These are phyloP conservation scores for Skeletonema menzelii DNA, from an alignment of 108 stramenopile genomes.

Conservation along the genomic window DNA sequence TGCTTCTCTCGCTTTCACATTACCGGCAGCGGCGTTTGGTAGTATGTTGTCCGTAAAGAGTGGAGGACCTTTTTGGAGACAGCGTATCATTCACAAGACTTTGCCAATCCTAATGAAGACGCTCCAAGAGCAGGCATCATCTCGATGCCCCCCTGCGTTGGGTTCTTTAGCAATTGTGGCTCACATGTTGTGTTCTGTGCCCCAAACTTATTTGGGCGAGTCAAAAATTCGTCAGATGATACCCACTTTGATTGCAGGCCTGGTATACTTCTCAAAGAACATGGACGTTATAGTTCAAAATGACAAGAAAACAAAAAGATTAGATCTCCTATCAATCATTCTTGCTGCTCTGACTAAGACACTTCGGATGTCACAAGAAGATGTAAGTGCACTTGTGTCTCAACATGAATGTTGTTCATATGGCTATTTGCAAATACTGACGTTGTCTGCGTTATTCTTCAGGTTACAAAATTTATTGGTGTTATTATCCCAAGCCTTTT, in stretches of 20 bases:
- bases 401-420: background rate
- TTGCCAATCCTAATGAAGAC: slow-evolving; percentile 35
- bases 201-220: slow-evolving; percentile 29
- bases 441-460: background rate
- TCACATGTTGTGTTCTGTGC: slow-evolving; percentile 34
- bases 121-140: slow-evolving; percentile 37
- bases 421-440: background rate
- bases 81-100: slow-evolving; percentile 43
- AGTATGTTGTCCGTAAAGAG: slow-evolving; percentile 45
- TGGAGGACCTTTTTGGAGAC: slow-evolving; percentile 56
- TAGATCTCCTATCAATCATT: slow-evolving; percentile 16
- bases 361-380: slow-evolving; percentile 24
- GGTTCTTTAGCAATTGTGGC: slow-evolving; percentile 32
- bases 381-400: slow-evolving; percentile 22
- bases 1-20: slow-evolving; percentile 18
- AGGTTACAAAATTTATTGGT: slow-evolving; percentile 38
- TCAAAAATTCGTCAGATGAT: slow-evolving; percentile 27
- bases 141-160: slow-evolving; percentile 37
- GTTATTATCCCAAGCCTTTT: slow-evolving; percentile 42
- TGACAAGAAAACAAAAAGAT: slow-evolving; percentile 11
- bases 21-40: slow-evolving; percentile 53
- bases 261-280: slow-evolving; percentile 46
- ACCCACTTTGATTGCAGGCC: slow-evolving; percentile 37
- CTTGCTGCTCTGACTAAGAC: slow-evolving; percentile 39
- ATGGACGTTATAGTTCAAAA: slow-evolving; percentile 9